Evolutionary conservation across 2,329 filamentous ascomycete genomes (phyloP).

Genomic region (Pseudogymnoascus sp.): DNA sequence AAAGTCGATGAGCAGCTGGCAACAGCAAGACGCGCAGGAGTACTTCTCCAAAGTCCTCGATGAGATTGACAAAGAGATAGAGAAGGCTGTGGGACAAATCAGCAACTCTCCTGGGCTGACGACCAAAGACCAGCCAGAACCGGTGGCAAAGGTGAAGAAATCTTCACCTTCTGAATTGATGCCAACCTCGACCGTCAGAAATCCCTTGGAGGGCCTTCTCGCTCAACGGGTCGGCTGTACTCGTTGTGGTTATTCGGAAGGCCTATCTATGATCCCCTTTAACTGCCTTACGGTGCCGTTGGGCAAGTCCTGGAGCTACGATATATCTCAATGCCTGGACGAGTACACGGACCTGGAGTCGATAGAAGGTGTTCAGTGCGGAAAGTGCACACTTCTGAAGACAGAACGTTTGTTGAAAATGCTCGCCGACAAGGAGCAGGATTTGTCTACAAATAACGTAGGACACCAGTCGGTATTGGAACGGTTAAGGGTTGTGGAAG

Average conservation of each 20-base stretch:
- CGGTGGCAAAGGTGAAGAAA: neutral
- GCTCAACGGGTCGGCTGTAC: constrained; percentile 87
- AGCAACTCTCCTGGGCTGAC: constrained; percentile 18
- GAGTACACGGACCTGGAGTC: constrained; percentile 77
- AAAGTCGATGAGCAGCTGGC: constrained; percentile 90
- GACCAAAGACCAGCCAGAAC: neutral
- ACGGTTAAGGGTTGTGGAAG: constrained; percentile 59
- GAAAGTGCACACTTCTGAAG: constrained; percentile 75
- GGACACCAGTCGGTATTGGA: constrained; percentile 32
- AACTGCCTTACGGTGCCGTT: constrained; percentile 87
- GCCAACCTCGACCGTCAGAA: constrained; percentile 39
- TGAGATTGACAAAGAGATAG: constrained; percentile 72
- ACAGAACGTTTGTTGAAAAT: constrained; percentile 41
- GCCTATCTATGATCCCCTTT: constrained; percentile 84
- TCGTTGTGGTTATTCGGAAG: constrained; percentile 77
- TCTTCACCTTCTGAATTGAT: neutral
- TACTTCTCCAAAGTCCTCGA: constrained; percentile 89
- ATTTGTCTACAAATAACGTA: constrained; percentile 8
- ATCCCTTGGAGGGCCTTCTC: constrained; percentile 79
- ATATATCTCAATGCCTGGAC: constrained; percentile 72
- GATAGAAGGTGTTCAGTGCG: constrained; percentile 85
- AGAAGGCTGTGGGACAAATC: constrained; percentile 36
- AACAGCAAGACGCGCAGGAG: constrained; percentile 96
- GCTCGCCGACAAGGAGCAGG: constrained; percentile 32
- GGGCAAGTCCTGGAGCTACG: constrained; percentile 55